A percentile compares a stretch with the other conserved stretches of the same genome.
These are phyloP conservation scores for Dalbergia cochinchinensis DNA, from an alignment of 306 rosid species.

Conservation along the genomic window DNA sequence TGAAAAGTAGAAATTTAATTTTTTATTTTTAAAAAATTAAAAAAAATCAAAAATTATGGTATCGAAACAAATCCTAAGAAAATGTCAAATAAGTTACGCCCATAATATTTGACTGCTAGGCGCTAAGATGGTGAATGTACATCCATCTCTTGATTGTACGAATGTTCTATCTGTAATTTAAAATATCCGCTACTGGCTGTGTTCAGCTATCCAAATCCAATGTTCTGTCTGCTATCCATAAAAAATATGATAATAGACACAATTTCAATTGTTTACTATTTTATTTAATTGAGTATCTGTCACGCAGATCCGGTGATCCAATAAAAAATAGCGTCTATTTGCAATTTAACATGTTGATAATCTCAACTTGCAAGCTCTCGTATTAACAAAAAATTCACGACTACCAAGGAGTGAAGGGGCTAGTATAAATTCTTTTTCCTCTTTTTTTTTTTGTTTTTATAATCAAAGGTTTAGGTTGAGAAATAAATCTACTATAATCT, in stretches of 20 bases:
- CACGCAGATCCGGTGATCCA: not conserved
- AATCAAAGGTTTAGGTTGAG: no score
- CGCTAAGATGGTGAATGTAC: not conserved
- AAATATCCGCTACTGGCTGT: not conserved
- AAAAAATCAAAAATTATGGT: no score
- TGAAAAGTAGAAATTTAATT: no score
- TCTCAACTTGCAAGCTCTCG: not conserved
- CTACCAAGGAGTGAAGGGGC: no score
- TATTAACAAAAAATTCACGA: not conserved
- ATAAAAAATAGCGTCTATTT: not conserved
- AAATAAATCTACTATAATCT: no score
- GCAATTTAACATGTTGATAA: not conserved
- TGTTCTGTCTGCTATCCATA: slow-evolving; percentile 26
- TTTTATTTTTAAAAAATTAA: no score
- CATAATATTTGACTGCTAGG: not conserved
- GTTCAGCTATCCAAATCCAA: slow-evolving; percentile 19
- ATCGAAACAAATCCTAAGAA: no score
- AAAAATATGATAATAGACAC: not conserved
- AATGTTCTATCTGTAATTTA: not conserved
- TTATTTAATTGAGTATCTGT: not conserved
- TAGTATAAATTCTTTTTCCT: no score
- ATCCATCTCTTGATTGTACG: not conserved
- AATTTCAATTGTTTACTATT: not conserved
- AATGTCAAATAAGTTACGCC: not conserved
- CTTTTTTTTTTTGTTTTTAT: no score